Percentiles rank a stretch among this genome's conserved stretches.
Conservation (phyloP, 805 yeast species). For the Komagataella kurtzmanii region DNA sequence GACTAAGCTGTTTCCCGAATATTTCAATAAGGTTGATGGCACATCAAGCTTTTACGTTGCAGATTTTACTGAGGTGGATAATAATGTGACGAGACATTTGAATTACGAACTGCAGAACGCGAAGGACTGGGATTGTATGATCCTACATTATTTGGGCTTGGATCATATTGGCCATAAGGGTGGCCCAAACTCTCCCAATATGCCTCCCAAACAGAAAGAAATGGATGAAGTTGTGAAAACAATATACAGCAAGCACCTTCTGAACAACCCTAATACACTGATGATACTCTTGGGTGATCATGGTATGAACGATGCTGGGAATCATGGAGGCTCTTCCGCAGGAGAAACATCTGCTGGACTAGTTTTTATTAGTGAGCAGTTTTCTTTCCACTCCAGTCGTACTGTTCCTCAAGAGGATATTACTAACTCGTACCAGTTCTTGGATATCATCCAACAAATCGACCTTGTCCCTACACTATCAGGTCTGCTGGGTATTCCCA, state of each 20-base stretch:
- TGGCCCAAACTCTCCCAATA: constrained; percentile 71
- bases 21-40: constrained; percentile 62
- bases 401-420: constrained; percentile 13
- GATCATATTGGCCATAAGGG: constrained; percentile 98
- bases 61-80: constrained; percentile 89
- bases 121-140: constrained; percentile 66
- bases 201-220: constrained; percentile 74
- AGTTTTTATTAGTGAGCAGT: constrained; percentile 50
- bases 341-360: constrained; percentile 90
- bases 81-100: constrained; percentile 83
- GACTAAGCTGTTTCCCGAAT: constrained; percentile 74
- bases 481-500: constrained; percentile 44
- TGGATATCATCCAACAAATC: constrained; percentile 42
- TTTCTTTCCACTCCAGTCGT: constrained; percentile 14
- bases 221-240: constrained; percentile 60
- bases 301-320: constrained; percentile 93
- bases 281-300: constrained; percentile 83
- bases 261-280: constrained; percentile 32
- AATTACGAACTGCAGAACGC: constrained; percentile 36
- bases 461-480: constrained; percentile 66
- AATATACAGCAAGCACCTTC: constrained; percentile 25
- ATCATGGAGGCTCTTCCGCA: constrained; percentile 89
- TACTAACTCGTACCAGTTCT: constrained; percentile 37
- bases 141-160: constrained; percentile 82
- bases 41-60: constrained; percentile 90